Base-by-base conservation (phyloP, 768 basidiomycete genomes). In the Holtermanniella nyarrowii region DNA sequence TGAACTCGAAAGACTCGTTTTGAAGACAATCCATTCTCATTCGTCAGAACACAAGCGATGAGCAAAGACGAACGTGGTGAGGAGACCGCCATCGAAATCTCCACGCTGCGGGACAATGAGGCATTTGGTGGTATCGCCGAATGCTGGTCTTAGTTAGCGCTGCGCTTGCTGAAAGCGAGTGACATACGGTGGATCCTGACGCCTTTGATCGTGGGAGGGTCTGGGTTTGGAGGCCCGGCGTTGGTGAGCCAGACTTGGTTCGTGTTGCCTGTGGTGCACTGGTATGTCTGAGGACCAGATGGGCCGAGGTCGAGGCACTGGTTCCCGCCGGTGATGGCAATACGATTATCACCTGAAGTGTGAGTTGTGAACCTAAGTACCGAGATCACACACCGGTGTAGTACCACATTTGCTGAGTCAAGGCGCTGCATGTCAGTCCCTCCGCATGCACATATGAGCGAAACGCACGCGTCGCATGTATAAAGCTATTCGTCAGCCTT, bases 281-380 rank as follows among this genome's bases (percentile, higher is more conserved):
- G 58, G 53, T 65, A 67, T 2, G 66, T 67, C 56, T 69, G 66
- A 4, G 55, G 50, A 5, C 60, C 63, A 26, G 50, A 53, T 37
- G 59, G 53, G 11, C 62, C 60, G 27, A 62, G 56, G 50, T 65
- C 63, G 18, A 67, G 56, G 50, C 70, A 71, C 48, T 66, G 65
- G 44, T 59, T 55, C 7, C 69, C 69, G 41, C 65, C 65, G 5
- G 63, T 67, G 57, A 68, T 65, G 37, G 70, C 68, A 41, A 71
- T 65, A 7, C 66, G 57, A 26, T 63, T 53, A 53, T 69, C 70
- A 44, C 50, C 59, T 37, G 31, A 37, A 16, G 31, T 16, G 31
- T 37, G 10, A 37, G 31, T 37, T 7, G 10, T 37, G 31, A 16
- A 37, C 31, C 31, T 7, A 37, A 7, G 31, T 16, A 16, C 10